phyloP scores from a whole-genome alignment of 1,284 basidiomycete genomes.

The Hymenochaete sp. region DNA sequence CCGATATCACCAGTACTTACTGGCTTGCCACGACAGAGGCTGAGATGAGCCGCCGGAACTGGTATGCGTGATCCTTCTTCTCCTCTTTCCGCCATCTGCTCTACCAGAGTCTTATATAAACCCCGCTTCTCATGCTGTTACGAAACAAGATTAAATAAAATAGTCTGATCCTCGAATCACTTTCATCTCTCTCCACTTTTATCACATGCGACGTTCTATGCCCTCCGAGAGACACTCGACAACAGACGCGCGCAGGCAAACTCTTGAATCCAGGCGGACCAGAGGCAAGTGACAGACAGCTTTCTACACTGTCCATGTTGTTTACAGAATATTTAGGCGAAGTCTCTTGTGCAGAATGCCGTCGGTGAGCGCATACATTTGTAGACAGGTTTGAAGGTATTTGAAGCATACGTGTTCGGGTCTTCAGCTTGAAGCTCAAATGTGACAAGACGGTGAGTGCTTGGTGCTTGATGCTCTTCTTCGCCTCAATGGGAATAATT shows the following conservation, averaged over 20 bases:
- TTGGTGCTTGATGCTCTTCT: background rate
- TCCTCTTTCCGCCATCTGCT: background rate
- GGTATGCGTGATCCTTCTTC: background rate
- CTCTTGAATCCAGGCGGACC: background rate
- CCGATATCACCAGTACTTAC: too few relatives aligned
- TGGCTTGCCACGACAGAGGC: too few relatives aligned
- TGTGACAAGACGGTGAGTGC: conserved; percentile 16
- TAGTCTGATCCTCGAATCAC: too few relatives aligned
- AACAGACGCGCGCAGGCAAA: background rate
- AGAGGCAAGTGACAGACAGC: too few relatives aligned
- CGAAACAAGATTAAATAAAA: too few relatives aligned
- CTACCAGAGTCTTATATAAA: background rate
- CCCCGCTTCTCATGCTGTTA: too few relatives aligned
- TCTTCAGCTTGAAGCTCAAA: conserved; percentile 13
- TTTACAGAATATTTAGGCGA: too few relatives aligned
- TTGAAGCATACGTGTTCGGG: background rate
- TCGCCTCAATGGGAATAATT: background rate
- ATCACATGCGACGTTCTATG: background rate
- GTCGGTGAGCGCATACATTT: conserved; percentile 9
- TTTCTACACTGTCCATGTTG: too few relatives aligned
- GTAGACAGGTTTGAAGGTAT: too few relatives aligned
- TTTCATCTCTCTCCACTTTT: background rate
- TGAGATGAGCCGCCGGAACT: too few relatives aligned
- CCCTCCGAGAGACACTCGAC: background rate
- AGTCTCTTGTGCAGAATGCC: conserved; percentile 17